Base-by-base conservation (phyloP, 352 stramenopile genomes). In the Pythium periplocum region DNA sequence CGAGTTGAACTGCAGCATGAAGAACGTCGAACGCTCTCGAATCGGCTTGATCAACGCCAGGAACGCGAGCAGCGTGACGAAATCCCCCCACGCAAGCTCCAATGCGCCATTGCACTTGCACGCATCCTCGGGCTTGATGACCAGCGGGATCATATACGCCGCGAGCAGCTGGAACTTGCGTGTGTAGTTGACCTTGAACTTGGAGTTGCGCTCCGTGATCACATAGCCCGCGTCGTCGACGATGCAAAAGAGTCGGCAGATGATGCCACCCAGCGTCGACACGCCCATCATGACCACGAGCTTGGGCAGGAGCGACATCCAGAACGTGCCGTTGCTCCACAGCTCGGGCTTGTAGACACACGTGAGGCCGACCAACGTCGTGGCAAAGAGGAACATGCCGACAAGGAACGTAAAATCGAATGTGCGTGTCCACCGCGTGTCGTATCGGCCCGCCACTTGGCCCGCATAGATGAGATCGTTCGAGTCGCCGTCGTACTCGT, bases 1-100 rank as follows among this genome's bases (percentile, higher is more conserved):
- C 49, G 83, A 90, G 68, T 93, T 93, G 67, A 93, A 93, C 68
- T 93, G 83, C 48, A 93, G 72, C 83, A 93, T 93, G 53, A 93
- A 92, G 59, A 93, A 89, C 57, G 66, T 81, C 39, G 73, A 86
- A 52, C 77, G 68, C 48, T 93, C 83, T 12, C 83, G 80, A 12
- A 93, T 68, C 6, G 83, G 83, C 64, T 91, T 91, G 69, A 93
- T 93, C 38, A 93, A 69, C 56, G 86, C 75, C 38, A 93, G 68
- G 59, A 93, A 93, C 32, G 71, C 77, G 38, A 93, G 52, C 66
- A 91, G 80, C 41, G 69, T 92, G 50, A 82, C 86, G 61, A 93
- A 87, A 51, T 93, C 81, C 30, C 83, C 81, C 83, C 83, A 93
- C 30, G 83, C 82, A 36, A 90, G 69, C 51, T 76, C 75, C 6